phyloP scores from a whole-genome alignment of 768 basidiomycete species.

The Lyophyllum semitale region DNA sequence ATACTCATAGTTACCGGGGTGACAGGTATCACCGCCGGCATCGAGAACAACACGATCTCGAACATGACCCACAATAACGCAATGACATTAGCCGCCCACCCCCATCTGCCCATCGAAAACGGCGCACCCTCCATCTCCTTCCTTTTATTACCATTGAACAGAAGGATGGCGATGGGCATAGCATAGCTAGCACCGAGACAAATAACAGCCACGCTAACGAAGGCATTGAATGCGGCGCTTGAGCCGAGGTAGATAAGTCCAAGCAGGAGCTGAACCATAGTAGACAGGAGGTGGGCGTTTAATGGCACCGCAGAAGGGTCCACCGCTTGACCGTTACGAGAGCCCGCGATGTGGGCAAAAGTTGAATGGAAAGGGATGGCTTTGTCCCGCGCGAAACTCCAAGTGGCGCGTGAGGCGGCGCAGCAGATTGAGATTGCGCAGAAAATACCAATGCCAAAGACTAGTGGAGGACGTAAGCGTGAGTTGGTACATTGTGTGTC shows the following conservation, averaged over 20 bases:
- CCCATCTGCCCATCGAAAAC: constrained; percentile 48
- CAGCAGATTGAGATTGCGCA: constrained; percentile 68
- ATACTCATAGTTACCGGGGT: constrained; percentile 49
- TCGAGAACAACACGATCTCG: constrained; percentile 66
- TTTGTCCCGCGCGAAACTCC: constrained; percentile 71
- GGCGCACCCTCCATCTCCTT: constrained; percentile 49
- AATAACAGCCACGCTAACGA: constrained; percentile 67
- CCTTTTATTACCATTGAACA: constrained; percentile 39
- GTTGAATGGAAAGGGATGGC: constrained; percentile 56
- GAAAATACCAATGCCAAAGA: constrained; percentile 59
- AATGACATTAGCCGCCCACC: constrained; percentile 45
- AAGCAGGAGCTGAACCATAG: constrained; percentile 42
- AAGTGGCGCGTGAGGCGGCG: constrained; percentile 68
- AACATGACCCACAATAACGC: constrained; percentile 64
- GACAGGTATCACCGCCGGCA: constrained; percentile 65
- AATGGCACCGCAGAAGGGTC: constrained; percentile 29
- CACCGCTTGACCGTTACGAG: constrained; percentile 22
- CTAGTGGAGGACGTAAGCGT: constrained; percentile 26
- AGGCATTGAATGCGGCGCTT: constrained; percentile 34
- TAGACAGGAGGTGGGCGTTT: constrained; percentile 49
- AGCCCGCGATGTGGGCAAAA: constrained; percentile 46
- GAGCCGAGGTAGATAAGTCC: constrained; percentile 16
- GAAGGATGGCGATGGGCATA: constrained; percentile 58
- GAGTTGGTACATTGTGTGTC: neutral
- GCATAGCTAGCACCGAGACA: constrained; percentile 66